Evolutionary conservation across 805 yeast species (phyloP).

Genomic region (Brettanomyces naardenensis): DNA sequence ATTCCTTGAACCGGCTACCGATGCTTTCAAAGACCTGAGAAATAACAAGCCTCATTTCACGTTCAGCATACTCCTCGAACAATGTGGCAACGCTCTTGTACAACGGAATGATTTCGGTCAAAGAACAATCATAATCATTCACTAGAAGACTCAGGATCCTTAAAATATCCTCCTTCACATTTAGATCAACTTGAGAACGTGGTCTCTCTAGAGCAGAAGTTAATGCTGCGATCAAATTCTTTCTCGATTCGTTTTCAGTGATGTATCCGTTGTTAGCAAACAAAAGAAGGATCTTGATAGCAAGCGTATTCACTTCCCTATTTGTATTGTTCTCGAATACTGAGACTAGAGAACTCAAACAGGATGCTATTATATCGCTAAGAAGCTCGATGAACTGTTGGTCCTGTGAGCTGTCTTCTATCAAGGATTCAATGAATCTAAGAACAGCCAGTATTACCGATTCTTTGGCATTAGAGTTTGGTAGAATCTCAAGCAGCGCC

Average conservation of each 20-base stretch:
- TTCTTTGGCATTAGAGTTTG: constrained; percentile 54
- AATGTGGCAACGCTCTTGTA: constrained; percentile 28
- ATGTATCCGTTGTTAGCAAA: constrained; percentile 53
- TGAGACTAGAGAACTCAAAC: constrained; percentile 42
- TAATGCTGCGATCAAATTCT: constrained; percentile 47
- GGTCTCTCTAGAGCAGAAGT: constrained; percentile 56
- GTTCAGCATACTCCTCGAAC: constrained; percentile 52
- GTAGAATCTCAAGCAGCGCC: constrained; percentile 49
- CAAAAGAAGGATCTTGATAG: constrained; percentile 42
- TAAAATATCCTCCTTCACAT: constrained; percentile 50
- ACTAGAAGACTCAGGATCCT: constrained; percentile 50
- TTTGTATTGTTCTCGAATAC: constrained; percentile 35
- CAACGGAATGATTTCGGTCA: constrained; percentile 36
- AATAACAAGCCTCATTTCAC: constrained; percentile 53
- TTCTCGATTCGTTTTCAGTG: constrained; percentile 44
- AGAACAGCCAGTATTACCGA: constrained; percentile 50
- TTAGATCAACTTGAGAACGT: constrained; percentile 37
- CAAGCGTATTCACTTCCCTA: constrained; percentile 41
- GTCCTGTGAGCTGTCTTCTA: constrained; percentile 31
- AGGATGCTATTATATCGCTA: constrained; percentile 50
- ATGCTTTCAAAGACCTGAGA: constrained; percentile 53
- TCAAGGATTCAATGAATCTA: constrained; percentile 42
- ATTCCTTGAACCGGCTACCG: constrained; percentile 41
- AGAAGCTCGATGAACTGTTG: constrained; percentile 39
- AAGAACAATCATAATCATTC: constrained; percentile 42